phyloP scores from a whole-genome alignment of 1,139 yeast genomes.

The Spencermartinsiella ligniputridi region DNA sequence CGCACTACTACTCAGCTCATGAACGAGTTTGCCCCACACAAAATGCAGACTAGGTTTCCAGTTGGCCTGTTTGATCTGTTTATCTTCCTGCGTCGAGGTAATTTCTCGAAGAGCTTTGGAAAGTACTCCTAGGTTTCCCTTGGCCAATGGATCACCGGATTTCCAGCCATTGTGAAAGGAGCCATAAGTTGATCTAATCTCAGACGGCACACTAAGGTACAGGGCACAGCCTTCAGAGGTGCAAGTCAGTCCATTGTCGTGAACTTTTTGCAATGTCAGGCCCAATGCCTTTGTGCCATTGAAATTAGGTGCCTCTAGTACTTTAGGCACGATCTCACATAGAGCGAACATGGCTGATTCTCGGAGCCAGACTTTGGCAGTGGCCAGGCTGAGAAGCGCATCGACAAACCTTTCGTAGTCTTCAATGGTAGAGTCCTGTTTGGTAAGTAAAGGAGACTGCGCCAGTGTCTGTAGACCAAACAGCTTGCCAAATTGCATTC shows the following conservation, averaged over 20 bases:
- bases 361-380: slow-evolving; percentile 75
- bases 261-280: slow-evolving; percentile 41
- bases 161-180: slow-evolving; percentile 52
- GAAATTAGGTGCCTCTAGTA: slow-evolving; percentile 12
- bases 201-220: slow-evolving; percentile 48
- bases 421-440: slow-evolving; percentile 26
- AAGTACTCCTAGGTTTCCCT: slow-evolving; percentile 57
- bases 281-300: slow-evolving; percentile 32
- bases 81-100: slow-evolving; percentile 39
- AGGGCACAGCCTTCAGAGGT: slow-evolving; percentile 81
- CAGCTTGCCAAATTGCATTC: slow-evolving; percentile 73
- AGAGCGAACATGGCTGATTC: slow-evolving; percentile 76
- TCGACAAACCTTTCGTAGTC: slow-evolving; percentile 40
- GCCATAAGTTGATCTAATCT: slow-evolving; percentile 32
- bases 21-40: slow-evolving; percentile 66
- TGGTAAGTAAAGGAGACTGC: slow-evolving; percentile 49
- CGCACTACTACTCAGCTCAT: slow-evolving; percentile 19
- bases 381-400: slow-evolving; percentile 54
- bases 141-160: slow-evolving; percentile 63
- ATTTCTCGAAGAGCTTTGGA: slow-evolving; percentile 65
- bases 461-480: slow-evolving; percentile 79
- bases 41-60: slow-evolving; percentile 82
- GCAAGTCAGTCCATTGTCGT: slow-evolving; percentile 52
- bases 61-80: slow-evolving; percentile 25
- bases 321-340: slow-evolving; percentile 41